Conservation (phyloP, 139 green algal species). For the Asterochloris erici region DNA sequence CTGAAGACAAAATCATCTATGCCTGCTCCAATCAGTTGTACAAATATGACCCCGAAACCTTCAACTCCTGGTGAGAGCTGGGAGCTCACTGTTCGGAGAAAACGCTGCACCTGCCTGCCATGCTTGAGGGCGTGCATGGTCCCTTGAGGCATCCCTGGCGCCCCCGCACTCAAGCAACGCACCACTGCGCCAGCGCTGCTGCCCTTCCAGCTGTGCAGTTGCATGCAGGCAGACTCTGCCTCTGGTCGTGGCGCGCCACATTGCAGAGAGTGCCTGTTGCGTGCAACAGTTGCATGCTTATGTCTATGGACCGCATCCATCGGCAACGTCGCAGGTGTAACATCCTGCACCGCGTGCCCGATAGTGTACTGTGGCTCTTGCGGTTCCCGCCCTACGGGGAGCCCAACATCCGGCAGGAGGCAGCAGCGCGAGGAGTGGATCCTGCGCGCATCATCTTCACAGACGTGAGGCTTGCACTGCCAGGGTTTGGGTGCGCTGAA, state of each 20-base stretch:
- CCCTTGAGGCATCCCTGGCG: no score
- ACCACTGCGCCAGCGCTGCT: background rate
- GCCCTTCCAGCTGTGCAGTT: background rate
- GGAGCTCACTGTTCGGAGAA: background rate
- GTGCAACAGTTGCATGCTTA: no score
- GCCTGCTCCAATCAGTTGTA: constrained; percentile 89
- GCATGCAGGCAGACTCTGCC: no score
- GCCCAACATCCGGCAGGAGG: constrained; percentile 51
- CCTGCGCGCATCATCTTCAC: constrained; percentile 84
- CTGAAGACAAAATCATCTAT: constrained; percentile 76
- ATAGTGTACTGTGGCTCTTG: constrained; percentile 86
- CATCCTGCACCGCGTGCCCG: constrained; percentile 70
- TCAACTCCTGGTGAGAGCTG: constrained; percentile 57
- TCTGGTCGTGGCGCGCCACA: no score
- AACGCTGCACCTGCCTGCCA: no score
- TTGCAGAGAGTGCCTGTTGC: no score
- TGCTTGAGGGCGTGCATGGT: no score
- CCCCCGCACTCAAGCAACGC: no score
- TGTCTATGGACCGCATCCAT: no score
- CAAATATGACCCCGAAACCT: constrained; percentile 86
- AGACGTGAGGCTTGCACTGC: constrained; percentile 38
- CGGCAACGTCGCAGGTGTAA: constrained; percentile 24
- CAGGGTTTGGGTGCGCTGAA: no score
- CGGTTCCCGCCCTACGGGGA: constrained; percentile 84
- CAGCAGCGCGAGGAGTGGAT: constrained; percentile 53